phyloP scores from a whole-genome alignment of 441 rosid species.

The Erodium moschatum region DNA sequence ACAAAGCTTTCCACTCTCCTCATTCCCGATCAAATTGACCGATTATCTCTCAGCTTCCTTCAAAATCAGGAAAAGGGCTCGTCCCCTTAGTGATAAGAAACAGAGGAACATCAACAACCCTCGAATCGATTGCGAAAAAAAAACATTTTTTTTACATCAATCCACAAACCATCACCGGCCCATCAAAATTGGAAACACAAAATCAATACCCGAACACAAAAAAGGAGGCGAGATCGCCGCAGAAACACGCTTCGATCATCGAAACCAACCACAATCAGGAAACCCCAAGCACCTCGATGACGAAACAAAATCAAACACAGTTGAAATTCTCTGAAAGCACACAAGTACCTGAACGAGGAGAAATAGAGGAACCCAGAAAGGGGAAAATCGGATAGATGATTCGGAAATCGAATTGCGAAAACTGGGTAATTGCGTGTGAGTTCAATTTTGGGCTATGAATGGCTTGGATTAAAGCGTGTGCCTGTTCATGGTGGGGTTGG shows the following conservation, averaged over 20 bases:
- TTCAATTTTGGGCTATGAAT: conserved; percentile 20
- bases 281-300: no score
- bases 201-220: conserved; percentile 9
- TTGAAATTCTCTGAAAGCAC: no score
- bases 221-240: neutral
- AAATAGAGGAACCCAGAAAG: neutral
- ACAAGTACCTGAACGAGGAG: neutral
- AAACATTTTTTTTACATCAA: neutral
- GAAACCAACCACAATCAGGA: conserved; percentile 14
- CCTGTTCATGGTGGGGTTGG: conserved; percentile 4
- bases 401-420: conserved; percentile 14
- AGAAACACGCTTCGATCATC: conserved; percentile 15
- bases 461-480: conserved; percentile 26
- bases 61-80: conserved; percentile 9
- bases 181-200: neutral
- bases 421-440: conserved; percentile 7
- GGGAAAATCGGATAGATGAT: neutral
- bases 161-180: neutral
- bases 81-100: conserved; percentile 18
- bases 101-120: conserved; percentile 14
- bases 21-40: conserved; percentile 15
- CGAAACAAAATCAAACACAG: no score
- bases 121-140: conserved; percentile 1
- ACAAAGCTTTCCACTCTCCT: neutral
- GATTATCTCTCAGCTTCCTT: neutral